Conservation (phyloP, 2,329 filamentous ascomycete genomes). For the Fusarium gaditjirri region DNA sequence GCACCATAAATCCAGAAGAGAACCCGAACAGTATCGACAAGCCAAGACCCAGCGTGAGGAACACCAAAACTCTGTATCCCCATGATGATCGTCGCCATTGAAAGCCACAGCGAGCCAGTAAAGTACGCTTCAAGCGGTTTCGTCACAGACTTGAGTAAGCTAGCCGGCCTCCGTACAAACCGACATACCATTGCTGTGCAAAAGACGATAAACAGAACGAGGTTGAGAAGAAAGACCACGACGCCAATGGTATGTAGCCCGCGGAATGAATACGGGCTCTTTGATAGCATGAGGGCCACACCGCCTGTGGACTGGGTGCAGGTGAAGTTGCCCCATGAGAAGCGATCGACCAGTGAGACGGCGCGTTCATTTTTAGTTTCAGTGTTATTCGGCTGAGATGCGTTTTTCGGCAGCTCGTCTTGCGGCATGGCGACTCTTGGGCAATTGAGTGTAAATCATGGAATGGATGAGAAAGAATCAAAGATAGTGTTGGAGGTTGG, state of each 20-base stretch:
- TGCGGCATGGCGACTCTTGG: not conserved
- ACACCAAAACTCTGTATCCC: slow-evolving; percentile 11
- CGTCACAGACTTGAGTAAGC: not conserved
- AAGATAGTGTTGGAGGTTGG: not conserved
- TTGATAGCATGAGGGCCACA: slow-evolving; percentile 4
- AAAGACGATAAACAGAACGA: not conserved
- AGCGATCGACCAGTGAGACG: not conserved
- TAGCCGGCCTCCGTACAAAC: not conserved
- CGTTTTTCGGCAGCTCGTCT: not conserved
- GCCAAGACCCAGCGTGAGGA: not conserved
- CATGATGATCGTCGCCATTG: slow-evolving; percentile 4
- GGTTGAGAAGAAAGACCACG: not conserved
- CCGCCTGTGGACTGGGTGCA: slow-evolving; percentile 6
- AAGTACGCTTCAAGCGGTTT: slow-evolving; percentile 5
- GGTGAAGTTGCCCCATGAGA: slow-evolving; percentile 10
- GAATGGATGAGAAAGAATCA: not conserved
- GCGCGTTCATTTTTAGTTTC: not conserved
- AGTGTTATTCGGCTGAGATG: not conserved
- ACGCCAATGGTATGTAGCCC: not conserved
- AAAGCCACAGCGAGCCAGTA: not conserved
- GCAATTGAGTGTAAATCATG: fast-evolving
- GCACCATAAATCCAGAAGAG: not conserved
- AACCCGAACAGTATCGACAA: not conserved
- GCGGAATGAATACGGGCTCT: not conserved
- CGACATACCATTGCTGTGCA: not conserved